Evolutionary conservation across 2,329 filamentous ascomycete species (phyloP).

Genomic region (Alternaria viburni): DNA sequence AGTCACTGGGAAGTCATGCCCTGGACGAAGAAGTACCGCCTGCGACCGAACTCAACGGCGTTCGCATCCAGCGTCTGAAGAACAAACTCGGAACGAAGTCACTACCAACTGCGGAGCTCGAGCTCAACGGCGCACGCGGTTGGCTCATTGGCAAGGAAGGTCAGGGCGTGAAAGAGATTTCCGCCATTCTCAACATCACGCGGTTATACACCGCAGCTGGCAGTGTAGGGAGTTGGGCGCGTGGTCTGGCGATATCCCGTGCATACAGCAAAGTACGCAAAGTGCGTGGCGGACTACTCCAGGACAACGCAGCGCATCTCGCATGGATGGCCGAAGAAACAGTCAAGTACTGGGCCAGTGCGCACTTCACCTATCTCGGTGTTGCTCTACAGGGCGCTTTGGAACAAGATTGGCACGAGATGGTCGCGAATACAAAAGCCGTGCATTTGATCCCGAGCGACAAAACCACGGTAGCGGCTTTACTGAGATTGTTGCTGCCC

Average conservation of each 20-base stretch:
- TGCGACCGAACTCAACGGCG: conserved; percentile 65
- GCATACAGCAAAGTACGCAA: conserved; percentile 65
- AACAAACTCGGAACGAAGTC: conserved; percentile 74
- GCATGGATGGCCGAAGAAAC: conserved; percentile 64
- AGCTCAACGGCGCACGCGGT: conserved; percentile 51
- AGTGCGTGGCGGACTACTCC: conserved; percentile 56
- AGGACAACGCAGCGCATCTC: conserved; percentile 63
- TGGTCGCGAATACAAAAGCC: conserved; percentile 27
- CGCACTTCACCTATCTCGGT: conserved; percentile 63
- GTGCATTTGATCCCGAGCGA: conserved; percentile 29
- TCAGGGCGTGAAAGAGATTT: conserved; percentile 71
- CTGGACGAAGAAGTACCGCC: conserved; percentile 21
- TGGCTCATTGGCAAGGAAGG: conserved; percentile 71
- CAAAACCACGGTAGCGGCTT: conserved; percentile 13
- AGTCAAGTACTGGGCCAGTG: conserved; percentile 62
- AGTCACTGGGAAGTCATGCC: neutral
- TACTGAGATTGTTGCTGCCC: conserved; percentile 34
- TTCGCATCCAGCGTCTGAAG: conserved; percentile 73
- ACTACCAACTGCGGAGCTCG: conserved; percentile 75
- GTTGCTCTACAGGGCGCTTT: conserved; percentile 62
- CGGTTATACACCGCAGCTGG: conserved; percentile 64
- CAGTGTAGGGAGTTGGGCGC: conserved; percentile 60
- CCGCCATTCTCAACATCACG: conserved; percentile 71
- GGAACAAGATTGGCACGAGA: conserved; percentile 53
- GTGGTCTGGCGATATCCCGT: conserved; percentile 63